These are phyloP conservation scores for Rhizopogon vesiculosus DNA, from an alignment of 768 basidiomycete species.

Conservation along the genomic window DNA sequence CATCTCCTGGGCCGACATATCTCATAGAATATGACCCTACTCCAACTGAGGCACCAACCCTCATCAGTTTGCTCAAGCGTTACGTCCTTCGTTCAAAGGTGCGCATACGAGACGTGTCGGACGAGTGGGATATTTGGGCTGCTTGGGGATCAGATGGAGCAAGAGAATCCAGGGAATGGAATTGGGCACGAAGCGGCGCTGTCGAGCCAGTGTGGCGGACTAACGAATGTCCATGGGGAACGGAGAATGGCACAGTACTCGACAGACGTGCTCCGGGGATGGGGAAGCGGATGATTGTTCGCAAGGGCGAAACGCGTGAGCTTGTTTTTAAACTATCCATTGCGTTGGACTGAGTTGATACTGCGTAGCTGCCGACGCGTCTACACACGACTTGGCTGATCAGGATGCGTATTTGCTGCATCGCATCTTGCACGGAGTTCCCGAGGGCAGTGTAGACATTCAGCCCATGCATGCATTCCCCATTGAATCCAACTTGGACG, in stretches of 20 bases:
- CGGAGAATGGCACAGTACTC: constrained; percentile 41
- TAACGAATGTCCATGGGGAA: constrained; percentile 56
- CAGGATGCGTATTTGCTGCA: constrained; percentile 68
- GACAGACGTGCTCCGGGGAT: constrained; percentile 75
- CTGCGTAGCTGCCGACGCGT: constrained; percentile 44
- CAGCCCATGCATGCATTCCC: constrained; percentile 77
- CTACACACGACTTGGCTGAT: constrained; percentile 49
- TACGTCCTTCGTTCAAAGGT: constrained; percentile 89
- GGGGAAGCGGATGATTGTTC: constrained; percentile 69
- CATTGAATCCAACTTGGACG: constrained; percentile 91
- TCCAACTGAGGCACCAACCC: constrained; percentile 51
- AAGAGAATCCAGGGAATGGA: constrained; percentile 43
- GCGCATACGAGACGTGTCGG: constrained; percentile 71
- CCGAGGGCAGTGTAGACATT: constrained; percentile 82
- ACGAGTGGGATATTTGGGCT: constrained; percentile 77
- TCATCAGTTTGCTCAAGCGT: constrained; percentile 72
- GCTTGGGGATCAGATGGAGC: constrained; percentile 61
- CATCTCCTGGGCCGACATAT: constrained; percentile 45
- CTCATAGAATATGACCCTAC: constrained; percentile 70
- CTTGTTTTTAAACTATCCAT: constrained; percentile 10
- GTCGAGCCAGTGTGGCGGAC: constrained; percentile 73
- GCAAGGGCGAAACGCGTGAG: constrained; percentile 73
- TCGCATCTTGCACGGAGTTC: constrained; percentile 77
- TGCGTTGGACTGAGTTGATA: constrained; percentile 1
- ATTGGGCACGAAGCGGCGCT: constrained; percentile 62